Evolutionary conservation across 179 eudicot species (phyloP).

Genomic region (Gypsophila paniculata): DNA sequence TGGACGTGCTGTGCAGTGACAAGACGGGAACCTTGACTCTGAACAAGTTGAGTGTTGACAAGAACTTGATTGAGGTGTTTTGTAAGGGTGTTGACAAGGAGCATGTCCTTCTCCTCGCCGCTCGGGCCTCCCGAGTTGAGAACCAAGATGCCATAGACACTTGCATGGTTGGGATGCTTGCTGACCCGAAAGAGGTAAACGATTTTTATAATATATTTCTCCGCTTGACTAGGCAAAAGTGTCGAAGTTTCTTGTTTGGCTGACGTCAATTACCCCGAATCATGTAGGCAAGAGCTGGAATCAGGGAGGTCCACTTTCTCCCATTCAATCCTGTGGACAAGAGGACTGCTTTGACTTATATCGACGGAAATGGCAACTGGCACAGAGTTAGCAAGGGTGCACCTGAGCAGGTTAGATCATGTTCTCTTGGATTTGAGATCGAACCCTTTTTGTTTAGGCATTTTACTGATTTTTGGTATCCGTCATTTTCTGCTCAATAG

Average conservation of each 20-base stretch:
- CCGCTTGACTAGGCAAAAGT: not conserved
- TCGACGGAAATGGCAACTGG: conserved; percentile 57
- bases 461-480: conserved; percentile 10
- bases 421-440: not conserved
- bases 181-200: conserved; percentile 69
- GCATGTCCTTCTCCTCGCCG: conserved; percentile 52
- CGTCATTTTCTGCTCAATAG: conserved; percentile 26
- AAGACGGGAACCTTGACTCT: conserved; percentile 71
- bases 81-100: conserved; percentile 59
- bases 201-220: not conserved
- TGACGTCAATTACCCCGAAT: conserved; percentile 2
- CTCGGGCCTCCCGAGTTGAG: conserved; percentile 63
- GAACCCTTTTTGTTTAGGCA: not conserved
- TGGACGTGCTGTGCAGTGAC: conserved; percentile 76
- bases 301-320: conserved; percentile 69
- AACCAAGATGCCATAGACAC: conserved; percentile 78
- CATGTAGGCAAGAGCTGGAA: conserved; percentile 68
- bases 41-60: conserved; percentile 63
- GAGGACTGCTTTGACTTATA: conserved; percentile 74
- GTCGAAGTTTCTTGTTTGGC: not conserved
- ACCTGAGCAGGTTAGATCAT: conserved; percentile 62
- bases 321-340: conserved; percentile 84
- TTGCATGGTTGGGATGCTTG: conserved; percentile 62
- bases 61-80: conserved; percentile 57
- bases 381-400: conserved; percentile 80